Evolutionary conservation across 441 rosid species (phyloP), one percentile per base, ranked within the genome.

Genomic region (Gossypium lobatum): DNA sequence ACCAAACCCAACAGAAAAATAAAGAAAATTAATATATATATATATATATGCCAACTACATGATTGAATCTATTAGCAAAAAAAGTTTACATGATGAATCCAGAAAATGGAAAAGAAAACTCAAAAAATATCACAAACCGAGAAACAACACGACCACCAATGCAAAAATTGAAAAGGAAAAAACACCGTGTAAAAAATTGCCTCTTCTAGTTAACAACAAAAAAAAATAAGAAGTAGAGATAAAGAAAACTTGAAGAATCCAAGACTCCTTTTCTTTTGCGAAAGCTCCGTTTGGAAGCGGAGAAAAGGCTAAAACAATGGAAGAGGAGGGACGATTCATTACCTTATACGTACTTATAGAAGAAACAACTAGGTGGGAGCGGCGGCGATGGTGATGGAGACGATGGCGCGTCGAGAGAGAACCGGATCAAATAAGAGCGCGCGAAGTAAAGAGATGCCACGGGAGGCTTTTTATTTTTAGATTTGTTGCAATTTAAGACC

Each of bases 291-390:
- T 26, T 17, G 62, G 25, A 28, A 54, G 61, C 50, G 18, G 4
- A 70, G 45, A 23, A 69, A 52, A 25, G 17, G 28, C 31, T 5
- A 10, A 70, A 18, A 70, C 11, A 53, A 4, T 63, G 1, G 2
- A 0, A 3, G 4, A 14, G n/a, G 8, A 2, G 31, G 3, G 1
- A 6, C n/a, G 42, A 59, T 20, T 39, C 7, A 28, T 54, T 66
- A 79, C 84, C 84, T 79, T 8, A 5, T 10, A 54, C 16, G n/a
- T 17, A 25, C 23, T 4, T 28, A 45, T 25, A 63, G 16, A 39
- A 55, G 70, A 76, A 73, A 31, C 42, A 34, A 77, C 75, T 46
- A 64, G 53, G 45, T 14, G 63, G 6, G 16, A 50, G 45, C 46
- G 46, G 53, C 53, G 64, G 65, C 31, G 63, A 59, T 25, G 4